phyloP scores from a whole-genome alignment of 192 early-diverging fungal genomes.

The Backusella westeae region DNA sequence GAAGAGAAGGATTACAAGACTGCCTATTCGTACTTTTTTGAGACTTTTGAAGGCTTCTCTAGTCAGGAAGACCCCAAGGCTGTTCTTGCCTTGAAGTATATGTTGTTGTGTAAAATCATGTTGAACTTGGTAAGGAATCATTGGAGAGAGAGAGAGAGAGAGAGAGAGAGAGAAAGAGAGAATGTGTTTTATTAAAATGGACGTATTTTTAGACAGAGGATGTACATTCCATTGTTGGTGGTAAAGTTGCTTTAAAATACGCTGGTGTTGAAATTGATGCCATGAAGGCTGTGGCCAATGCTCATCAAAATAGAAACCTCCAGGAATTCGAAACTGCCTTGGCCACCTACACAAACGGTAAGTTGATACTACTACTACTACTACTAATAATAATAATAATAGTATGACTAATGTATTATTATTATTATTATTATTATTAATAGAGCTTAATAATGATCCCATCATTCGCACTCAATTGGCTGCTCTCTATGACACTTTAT shows the following conservation, averaged over 20 bases:
- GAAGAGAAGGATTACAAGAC: conserved; percentile 99
- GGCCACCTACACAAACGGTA: conserved; percentile 81
- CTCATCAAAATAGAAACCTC: conserved; percentile 96
- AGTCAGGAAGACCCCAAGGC: conserved; percentile 86
- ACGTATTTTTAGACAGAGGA: conserved; percentile 75
- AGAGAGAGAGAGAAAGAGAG: not conserved
- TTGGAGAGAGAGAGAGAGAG: not conserved
- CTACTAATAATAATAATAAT: not conserved
- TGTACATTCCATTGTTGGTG: conserved; percentile 86
- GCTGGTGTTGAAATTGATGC: conserved; percentile 88
- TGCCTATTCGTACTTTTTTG: conserved; percentile 98
- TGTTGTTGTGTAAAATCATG: conserved; percentile 99
- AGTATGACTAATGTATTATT: not conserved
- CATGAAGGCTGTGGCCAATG: conserved; percentile 91
- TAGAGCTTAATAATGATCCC: conserved; percentile 86
- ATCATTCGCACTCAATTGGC: conserved; percentile 93
- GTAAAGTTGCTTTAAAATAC: conserved; percentile 89
- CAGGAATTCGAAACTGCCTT: conserved; percentile 94
- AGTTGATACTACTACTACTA: not conserved
- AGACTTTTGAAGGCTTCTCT: conserved; percentile 93
- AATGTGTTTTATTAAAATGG: not conserved
- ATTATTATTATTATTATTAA: not conserved
- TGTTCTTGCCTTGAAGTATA: conserved; percentile 92
- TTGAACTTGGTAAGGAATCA: conserved; percentile 72
- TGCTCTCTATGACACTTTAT: conserved; percentile 90